Conservation (phyloP, 2,329 filamentous ascomycete species). For the Cryphonectria parasitica region DNA sequence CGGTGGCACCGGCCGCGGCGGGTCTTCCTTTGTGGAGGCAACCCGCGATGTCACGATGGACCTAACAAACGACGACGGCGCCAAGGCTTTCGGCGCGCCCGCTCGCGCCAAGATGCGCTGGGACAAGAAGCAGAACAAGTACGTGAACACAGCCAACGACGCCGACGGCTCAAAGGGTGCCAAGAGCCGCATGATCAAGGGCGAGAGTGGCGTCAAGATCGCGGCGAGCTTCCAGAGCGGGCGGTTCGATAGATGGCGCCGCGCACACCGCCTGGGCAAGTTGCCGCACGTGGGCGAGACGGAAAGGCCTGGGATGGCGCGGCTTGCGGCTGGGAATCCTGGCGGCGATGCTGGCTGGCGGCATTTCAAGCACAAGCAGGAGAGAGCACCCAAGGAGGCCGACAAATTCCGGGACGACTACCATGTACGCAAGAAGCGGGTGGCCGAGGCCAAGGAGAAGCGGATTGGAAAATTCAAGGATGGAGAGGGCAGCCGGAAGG, state of each 20-base stretch:
- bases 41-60: slow-evolving; percentile 92
- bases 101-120: slow-evolving; percentile 81
- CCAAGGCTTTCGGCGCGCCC: slow-evolving; percentile 77
- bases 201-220: slow-evolving; percentile 95
- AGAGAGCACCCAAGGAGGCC: slow-evolving; percentile 88
- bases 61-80: slow-evolving; percentile 83
- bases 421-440: slow-evolving; percentile 85
- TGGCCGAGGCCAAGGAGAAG: slow-evolving; percentile 85
- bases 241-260: slow-evolving; percentile 91
- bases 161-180: slow-evolving; percentile 80
- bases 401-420: slow-evolving; percentile 94
- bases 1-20: slow-evolving; percentile 53
- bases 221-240: slow-evolving; percentile 91
- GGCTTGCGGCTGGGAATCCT: slow-evolving; percentile 37
- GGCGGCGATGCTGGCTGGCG: slow-evolving; percentile 47
- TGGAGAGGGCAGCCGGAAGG: slow-evolving; percentile 71
- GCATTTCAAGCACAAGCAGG: slow-evolving; percentile 83
- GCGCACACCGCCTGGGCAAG: slow-evolving; percentile 77
- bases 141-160: slow-evolving; percentile 89
- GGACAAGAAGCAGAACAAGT: slow-evolving; percentile 97
- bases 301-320: slow-evolving; percentile 57
- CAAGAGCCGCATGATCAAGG: slow-evolving; percentile 68
- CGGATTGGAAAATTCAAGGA: slow-evolving; percentile 74
- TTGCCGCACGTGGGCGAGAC: slow-evolving; percentile 82
- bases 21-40: slow-evolving; percentile 79